Conservation (phyloP, 257 asterid genomes). For the Coffea eugenioides region DNA sequence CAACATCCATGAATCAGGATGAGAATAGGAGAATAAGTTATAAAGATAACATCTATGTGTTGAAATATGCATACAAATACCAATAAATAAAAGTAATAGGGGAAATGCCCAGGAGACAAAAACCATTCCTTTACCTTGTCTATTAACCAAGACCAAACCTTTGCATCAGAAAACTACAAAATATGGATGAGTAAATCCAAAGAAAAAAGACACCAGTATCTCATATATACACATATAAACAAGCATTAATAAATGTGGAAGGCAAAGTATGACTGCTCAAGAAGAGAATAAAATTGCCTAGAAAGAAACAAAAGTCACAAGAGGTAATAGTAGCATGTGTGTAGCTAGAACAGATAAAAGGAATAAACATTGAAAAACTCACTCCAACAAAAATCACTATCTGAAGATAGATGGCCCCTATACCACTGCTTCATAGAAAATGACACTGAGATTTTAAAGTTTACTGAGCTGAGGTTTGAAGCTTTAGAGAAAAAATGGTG, state of each 20-base stretch:
- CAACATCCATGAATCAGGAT: conserved; percentile 39
- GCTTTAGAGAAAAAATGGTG: conserved; percentile 17
- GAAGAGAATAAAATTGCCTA: conserved; percentile 80
- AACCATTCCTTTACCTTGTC: conserved; percentile 64
- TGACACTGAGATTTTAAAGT: conserved; percentile 30
- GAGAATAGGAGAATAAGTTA: conserved; percentile 24
- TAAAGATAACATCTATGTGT: conserved; percentile 34
- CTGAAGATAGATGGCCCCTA: conserved; percentile 36
- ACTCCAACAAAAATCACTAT: conserved; percentile 44
- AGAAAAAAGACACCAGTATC: conserved; percentile 46
- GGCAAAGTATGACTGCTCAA: conserved; percentile 85
- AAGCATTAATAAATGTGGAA: conserved; percentile 58
- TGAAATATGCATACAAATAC: conserved; percentile 21
- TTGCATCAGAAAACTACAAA: conserved; percentile 45
- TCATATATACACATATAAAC: conserved; percentile 23
- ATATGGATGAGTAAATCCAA: conserved; percentile 61
- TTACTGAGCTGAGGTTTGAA: conserved; percentile 1
- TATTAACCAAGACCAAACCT: conserved; percentile 61
- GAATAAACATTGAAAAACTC: conserved; percentile 81
- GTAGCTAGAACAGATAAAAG: conserved; percentile 58
- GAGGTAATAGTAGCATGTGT: conserved; percentile 7
- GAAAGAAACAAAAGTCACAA: conserved; percentile 72
- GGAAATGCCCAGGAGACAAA: conserved; percentile 69
- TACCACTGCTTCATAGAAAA: conserved; percentile 55
- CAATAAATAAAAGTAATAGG: conserved; percentile 54